These are phyloP conservation scores for Oryza glumipatula DNA, from an alignment of 176 grass and related monocot genomes.

Conservation along the genomic window DNA sequence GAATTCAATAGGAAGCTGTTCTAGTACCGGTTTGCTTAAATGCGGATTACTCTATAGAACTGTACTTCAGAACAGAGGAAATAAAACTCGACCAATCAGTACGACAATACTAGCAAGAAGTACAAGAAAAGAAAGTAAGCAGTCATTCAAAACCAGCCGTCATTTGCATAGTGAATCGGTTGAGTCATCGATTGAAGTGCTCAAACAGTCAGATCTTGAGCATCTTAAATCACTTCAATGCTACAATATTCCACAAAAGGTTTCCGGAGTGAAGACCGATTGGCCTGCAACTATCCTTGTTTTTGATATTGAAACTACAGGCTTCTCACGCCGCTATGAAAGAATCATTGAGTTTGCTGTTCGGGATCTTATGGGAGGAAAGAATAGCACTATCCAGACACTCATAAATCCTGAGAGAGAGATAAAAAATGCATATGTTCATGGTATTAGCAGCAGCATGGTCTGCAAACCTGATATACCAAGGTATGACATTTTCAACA, in stretches of 20 bases:
- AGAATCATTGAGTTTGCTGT: constrained; percentile 87
- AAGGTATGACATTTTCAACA: constrained; percentile 53
- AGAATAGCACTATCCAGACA: constrained; percentile 75
- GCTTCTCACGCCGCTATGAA: constrained; percentile 56
- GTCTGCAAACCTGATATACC: constrained; percentile 61
- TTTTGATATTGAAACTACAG: constrained; percentile 89
- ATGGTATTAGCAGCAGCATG: constrained; percentile 73
- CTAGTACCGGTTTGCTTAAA: constrained; percentile 44
- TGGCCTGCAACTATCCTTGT: constrained; percentile 82
- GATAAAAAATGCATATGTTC: constrained; percentile 50
- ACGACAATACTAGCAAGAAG: constrained; percentile 46
- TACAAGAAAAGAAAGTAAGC: constrained; percentile 42
- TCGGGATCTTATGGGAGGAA: constrained; percentile 79
- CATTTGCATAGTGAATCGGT: constrained; percentile 49
- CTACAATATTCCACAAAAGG: constrained; percentile 50
- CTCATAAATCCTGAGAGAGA: constrained; percentile 77
- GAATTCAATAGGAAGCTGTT: constrained; percentile 53
- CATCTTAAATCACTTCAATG: constrained; percentile 71
- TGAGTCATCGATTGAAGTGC: constrained; percentile 53
- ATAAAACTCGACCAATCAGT: constrained; percentile 47
- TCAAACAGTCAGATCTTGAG: constrained; percentile 58
- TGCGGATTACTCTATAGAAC: constrained; percentile 45
- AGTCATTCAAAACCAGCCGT: constrained; percentile 44
- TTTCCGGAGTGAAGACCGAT: constrained; percentile 54
- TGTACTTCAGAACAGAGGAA: constrained; percentile 43